Percentiles rank a stretch among this genome's conserved stretches.
Conservation (phyloP, 2,329 filamentous ascomycete genomes). For the Lachnellula arida region DNA sequence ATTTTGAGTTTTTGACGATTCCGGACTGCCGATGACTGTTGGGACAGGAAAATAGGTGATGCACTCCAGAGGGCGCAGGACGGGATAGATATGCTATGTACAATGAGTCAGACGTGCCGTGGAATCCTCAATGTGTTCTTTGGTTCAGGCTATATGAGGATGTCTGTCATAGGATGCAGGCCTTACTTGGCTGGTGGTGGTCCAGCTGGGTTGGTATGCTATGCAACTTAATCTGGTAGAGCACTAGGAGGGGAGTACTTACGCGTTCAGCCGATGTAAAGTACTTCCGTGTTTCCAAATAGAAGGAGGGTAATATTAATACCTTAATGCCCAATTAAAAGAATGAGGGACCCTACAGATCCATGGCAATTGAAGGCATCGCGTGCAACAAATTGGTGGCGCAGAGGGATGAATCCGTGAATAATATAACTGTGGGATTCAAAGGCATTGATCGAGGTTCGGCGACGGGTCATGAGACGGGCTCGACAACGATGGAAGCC, state of each 20-base stretch:
- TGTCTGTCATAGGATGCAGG: conserved; percentile 11
- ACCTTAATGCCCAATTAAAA: background rate
- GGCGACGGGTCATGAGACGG: too few relatives aligned
- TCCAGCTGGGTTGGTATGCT: conserved; percentile 3
- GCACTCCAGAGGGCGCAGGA: background rate
- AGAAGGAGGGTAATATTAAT: background rate
- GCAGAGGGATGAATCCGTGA: background rate
- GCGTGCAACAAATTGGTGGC: conserved; percentile 3
- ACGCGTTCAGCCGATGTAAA: conserved; percentile 21
- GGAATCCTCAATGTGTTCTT: background rate
- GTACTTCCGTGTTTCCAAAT: background rate
- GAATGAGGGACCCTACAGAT: conserved; percentile 4
- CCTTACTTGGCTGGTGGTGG: background rate
- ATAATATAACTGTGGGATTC: conserved; percentile 16
- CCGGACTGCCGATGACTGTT: background rate
- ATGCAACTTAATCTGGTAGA: conserved; percentile 21
- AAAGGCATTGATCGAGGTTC: background rate
- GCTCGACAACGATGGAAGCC: too few relatives aligned
- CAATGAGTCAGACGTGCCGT: background rate
- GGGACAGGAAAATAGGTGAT: background rate
- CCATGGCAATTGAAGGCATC: conserved; percentile 11
- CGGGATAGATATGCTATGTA: background rate
- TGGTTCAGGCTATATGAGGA: conserved; percentile 17
- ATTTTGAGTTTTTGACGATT: conserved; percentile 25
- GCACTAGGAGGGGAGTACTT: conserved; percentile 13